Percentiles rank a stretch among this genome's conserved stretches.
Conservation (phyloP, 345 rosid genomes). For the Dimocarpus longan region DNA sequence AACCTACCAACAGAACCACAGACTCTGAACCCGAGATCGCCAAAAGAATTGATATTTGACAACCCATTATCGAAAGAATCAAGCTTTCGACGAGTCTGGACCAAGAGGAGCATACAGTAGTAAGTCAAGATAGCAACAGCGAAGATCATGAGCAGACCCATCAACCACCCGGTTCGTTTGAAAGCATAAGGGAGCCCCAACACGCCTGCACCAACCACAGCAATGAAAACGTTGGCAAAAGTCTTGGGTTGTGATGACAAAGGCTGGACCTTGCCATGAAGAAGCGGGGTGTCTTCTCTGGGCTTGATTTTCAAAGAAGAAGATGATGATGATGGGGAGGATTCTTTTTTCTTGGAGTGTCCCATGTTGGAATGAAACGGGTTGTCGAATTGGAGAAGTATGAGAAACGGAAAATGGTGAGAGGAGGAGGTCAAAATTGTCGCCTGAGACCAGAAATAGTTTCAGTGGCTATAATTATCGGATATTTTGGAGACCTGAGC, state of each 20-base stretch:
- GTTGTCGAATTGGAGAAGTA: neutral
- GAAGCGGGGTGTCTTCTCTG: constrained; percentile 71
- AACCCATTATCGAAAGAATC: constrained; percentile 41
- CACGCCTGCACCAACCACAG: constrained; percentile 87
- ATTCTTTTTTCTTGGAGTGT: constrained; percentile 30
- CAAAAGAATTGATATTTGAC: constrained; percentile 63
- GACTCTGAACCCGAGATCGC: constrained; percentile 78
- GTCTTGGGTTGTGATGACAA: constrained; percentile 74
- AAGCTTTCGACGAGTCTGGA: constrained; percentile 75
- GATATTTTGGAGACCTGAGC: too few relatives aligned
- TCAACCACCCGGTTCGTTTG: constrained; percentile 88
- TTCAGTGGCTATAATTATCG: too few relatives aligned
- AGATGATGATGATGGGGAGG: constrained; percentile 36
- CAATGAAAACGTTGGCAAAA: constrained; percentile 87
- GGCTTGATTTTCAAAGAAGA: constrained; percentile 25
- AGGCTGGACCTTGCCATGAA: constrained; percentile 38
- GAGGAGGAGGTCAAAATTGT: neutral
- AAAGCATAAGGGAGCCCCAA: constrained; percentile 88
- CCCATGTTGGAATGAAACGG: neutral
- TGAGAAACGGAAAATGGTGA: neutral
- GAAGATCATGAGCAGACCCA: constrained; percentile 64
- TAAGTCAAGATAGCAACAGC: constrained; percentile 57
- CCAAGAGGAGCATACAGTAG: constrained; percentile 83
- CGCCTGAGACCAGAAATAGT: too few relatives aligned
- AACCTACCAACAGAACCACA: constrained; percentile 70